Conservation (phyloP, 345 rosid genomes). For the Euphorbia peplus region DNA sequence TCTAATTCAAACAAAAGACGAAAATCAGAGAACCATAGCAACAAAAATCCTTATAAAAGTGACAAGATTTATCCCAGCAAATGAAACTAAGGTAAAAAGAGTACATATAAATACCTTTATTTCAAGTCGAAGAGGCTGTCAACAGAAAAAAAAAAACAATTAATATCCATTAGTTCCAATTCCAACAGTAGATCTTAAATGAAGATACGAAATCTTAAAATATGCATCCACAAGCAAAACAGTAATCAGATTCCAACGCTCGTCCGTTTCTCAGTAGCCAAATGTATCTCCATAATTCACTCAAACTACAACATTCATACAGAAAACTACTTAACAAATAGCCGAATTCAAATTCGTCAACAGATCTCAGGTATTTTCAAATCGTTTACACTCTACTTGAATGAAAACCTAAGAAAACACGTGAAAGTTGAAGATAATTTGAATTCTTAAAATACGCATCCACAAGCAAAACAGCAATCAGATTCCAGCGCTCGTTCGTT, state of each 20-base stretch:
- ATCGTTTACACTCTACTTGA: background rate
- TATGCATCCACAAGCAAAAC: background rate
- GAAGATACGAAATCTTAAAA: background rate
- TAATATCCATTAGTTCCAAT: conserved; percentile 12
- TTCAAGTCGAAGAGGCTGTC: conserved; percentile 56
- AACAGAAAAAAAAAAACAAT: conserved; percentile 1
- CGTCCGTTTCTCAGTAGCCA: background rate
- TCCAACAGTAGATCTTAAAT: conserved; percentile 19
- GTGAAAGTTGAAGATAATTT: background rate
- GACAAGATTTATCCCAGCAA: background rate
- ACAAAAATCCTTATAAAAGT: background rate
- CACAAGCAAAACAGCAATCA: background rate
- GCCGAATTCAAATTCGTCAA: background rate
- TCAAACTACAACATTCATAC: background rate
- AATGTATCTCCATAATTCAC: background rate
- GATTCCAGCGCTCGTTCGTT: background rate
- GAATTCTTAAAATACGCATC: background rate
- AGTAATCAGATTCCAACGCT: background rate
- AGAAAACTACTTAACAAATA: background rate
- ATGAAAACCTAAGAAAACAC: background rate
- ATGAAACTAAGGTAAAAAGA: conserved; percentile 2
- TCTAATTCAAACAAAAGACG: conserved; percentile 26
- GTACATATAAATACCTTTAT: conserved; percentile 34
- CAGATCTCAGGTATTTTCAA: conserved; percentile 15
- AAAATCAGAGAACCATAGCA: background rate